A percentile compares a stretch with the other conserved stretches of the same genome.
Conservation (phyloP, 768 basidiomycete species). For the Russula dissimulans region DNA sequence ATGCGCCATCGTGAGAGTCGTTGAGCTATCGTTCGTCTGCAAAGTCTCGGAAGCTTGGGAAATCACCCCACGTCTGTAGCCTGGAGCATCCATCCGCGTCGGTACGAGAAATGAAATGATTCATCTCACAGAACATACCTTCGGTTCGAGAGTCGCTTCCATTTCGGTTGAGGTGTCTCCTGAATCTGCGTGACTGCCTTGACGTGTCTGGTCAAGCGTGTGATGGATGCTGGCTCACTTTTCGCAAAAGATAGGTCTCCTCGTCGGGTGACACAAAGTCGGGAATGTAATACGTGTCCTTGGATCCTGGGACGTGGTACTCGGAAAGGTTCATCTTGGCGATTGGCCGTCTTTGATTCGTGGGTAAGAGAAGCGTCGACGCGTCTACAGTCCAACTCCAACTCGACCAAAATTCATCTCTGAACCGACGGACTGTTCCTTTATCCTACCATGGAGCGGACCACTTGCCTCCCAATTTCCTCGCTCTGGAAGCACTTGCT, state of each 20-base stretch:
- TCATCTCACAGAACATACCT: conserved; percentile 36
- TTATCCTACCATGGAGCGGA: background rate
- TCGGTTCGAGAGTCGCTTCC: conserved; percentile 68
- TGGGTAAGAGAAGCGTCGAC: no score
- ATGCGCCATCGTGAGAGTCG: background rate
- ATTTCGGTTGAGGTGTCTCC: conserved; percentile 71
- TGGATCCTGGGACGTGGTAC: conserved; percentile 24
- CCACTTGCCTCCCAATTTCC: background rate
- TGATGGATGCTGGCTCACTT: conserved; percentile 37
- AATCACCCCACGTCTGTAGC: conserved; percentile 63
- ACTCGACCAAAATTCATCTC: background rate
- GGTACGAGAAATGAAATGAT: background rate
- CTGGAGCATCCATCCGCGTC: conserved; percentile 29
- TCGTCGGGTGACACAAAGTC: conserved; percentile 67
- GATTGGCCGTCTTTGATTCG: no score
- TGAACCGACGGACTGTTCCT: background rate
- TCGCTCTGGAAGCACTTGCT: conserved; percentile 10
- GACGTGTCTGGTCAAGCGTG: background rate
- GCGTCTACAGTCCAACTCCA: no score
- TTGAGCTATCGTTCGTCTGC: background rate
- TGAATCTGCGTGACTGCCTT: conserved; percentile 42
- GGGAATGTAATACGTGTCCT: conserved; percentile 59
- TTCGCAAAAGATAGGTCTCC: conserved; percentile 67
- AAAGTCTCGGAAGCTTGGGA: no score
- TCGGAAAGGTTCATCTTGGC: background rate